Percentiles rank a stretch among this genome's conserved stretches.
Evolutionary conservation across 768 basidiomycete species (phyloP).

Genomic region (Russula ochroleuca): DNA sequence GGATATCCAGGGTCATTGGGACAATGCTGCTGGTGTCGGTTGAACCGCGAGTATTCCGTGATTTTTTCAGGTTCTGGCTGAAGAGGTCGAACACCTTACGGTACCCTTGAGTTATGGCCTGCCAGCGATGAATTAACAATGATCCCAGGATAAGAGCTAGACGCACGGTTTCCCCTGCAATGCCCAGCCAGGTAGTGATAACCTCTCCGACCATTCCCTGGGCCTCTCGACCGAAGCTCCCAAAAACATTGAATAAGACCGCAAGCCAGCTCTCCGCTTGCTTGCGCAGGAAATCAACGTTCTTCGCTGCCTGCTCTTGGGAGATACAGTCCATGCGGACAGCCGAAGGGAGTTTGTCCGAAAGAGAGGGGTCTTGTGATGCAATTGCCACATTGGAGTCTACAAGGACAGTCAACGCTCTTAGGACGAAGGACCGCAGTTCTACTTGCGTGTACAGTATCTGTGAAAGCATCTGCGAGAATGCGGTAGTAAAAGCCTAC

Average conservation of each 20-base stretch:
- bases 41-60: slow-evolving; percentile 36
- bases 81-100: slow-evolving; percentile 70
- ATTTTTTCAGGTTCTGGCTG: slow-evolving; percentile 53
- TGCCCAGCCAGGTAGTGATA: slow-evolving; percentile 78
- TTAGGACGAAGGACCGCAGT: slow-evolving; percentile 77
- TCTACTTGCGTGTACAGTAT: slow-evolving; percentile 86
- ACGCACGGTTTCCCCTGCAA: slow-evolving; percentile 54
- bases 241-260: slow-evolving; percentile 96
- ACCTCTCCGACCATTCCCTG: slow-evolving; percentile 82
- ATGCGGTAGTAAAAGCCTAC: slow-evolving; percentile 68
- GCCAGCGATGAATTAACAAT: not conserved
- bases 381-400: slow-evolving; percentile 67
- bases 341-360: slow-evolving; percentile 32
- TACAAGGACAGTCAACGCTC: slow-evolving; percentile 74
- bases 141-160: not conserved
- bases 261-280: slow-evolving; percentile 92
- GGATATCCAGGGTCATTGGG: slow-evolving; percentile 75
- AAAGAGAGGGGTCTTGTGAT: slow-evolving; percentile 35
- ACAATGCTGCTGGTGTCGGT: slow-evolving; percentile 44
- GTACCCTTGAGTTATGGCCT: slow-evolving; percentile 82
- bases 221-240: slow-evolving; percentile 69
- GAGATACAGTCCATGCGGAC: slow-evolving; percentile 41
- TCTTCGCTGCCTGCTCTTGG: slow-evolving; percentile 55
- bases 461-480: slow-evolving; percentile 88
- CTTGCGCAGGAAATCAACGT: slow-evolving; percentile 64